Percentiles rank a stretch among this genome's conserved stretches.
phyloP scores from a whole-genome alignment of 2,329 filamentous ascomycete species.

The Colletotrichum falcatum region DNA sequence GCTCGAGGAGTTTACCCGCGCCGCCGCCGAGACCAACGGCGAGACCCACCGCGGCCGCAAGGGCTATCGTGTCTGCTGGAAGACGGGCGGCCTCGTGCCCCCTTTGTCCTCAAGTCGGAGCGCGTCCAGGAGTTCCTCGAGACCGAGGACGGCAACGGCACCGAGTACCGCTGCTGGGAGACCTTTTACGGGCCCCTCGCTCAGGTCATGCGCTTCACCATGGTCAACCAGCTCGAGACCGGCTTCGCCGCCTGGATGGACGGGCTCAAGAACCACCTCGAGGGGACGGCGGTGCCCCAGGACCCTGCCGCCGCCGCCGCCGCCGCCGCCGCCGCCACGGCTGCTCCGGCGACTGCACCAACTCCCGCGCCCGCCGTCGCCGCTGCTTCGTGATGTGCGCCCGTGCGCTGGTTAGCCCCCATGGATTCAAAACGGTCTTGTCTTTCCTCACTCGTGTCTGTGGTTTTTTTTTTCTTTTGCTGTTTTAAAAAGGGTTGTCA shows the following conservation, averaged over 20 bases:
- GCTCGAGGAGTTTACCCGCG: constrained; percentile 49
- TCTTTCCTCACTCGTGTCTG: background rate
- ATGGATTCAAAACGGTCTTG: background rate
- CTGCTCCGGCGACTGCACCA: constrained; percentile 1
- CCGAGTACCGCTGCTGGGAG: constrained; percentile 58
- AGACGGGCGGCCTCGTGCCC: constrained; percentile 47
- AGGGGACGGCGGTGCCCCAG: constrained; percentile 37
- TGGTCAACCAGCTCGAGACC: constrained; percentile 49
- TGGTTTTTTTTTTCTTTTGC: background rate
- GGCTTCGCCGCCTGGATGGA: constrained; percentile 54
- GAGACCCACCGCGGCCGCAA: constrained; percentile 44
- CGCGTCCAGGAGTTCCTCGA: constrained; percentile 58
- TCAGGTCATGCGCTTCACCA: constrained; percentile 49
- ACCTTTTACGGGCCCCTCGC: constrained; percentile 58
- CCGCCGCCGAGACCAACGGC: constrained; percentile 13
- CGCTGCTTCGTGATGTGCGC: constrained; percentile 24
- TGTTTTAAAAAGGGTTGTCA: background rate
- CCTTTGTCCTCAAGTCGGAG: constrained; percentile 53
- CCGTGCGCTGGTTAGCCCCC: background rate
- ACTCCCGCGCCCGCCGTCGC: constrained; percentile 23
- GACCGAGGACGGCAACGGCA: constrained; percentile 45
- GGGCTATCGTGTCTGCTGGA: constrained; percentile 57
- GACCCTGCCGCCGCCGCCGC: background rate
- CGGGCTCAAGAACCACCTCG: constrained; percentile 52
- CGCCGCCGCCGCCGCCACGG: background rate